A percentile compares a stretch with the other conserved stretches of the same genome.
Evolutionary conservation across 75 land plant species (phyloP).

Genomic region (Picea glauca): DNA sequence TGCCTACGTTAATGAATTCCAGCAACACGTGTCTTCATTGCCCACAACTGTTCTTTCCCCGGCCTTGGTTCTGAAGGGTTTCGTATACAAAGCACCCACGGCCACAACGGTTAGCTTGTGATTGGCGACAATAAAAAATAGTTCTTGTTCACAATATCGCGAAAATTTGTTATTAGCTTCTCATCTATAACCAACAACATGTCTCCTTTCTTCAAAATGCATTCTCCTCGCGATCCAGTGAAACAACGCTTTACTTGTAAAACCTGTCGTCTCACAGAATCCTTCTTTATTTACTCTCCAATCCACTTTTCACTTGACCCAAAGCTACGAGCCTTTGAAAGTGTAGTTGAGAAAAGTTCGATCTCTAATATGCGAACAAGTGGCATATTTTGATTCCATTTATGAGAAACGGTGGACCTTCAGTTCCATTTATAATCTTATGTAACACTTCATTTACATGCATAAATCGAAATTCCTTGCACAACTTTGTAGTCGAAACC

Average conservation of each 20-base stretch:
- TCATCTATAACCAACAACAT: slow-evolving; percentile 81
- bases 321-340: slow-evolving; percentile 89
- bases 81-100: too few relatives aligned
- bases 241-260: slow-evolving; percentile 82
- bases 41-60: too few relatives aligned
- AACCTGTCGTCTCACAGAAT: slow-evolving; percentile 75
- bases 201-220: slow-evolving; percentile 71
- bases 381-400: slow-evolving; percentile 82
- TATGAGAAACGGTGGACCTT: slow-evolving; percentile 60
- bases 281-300: slow-evolving; percentile 77
- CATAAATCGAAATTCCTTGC: slow-evolving; percentile 17
- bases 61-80: too few relatives aligned
- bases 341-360: slow-evolving; percentile 85
- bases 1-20: too few relatives aligned
- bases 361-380: slow-evolving; percentile 71
- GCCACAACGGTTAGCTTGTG: too few relatives aligned
- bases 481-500: too few relatives aligned
- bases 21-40: too few relatives aligned
- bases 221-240: slow-evolving; percentile 80
- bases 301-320: slow-evolving; percentile 84
- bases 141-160: slow-evolving; percentile 44
- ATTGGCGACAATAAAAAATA: too few relatives aligned
- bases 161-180: slow-evolving; percentile 77
- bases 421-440: slow-evolving; percentile 55
- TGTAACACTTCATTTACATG: slow-evolving; percentile 74